Conservation (phyloP, 2,329 filamentous ascomycete species). For the Geosmithia putterillii region DNA sequence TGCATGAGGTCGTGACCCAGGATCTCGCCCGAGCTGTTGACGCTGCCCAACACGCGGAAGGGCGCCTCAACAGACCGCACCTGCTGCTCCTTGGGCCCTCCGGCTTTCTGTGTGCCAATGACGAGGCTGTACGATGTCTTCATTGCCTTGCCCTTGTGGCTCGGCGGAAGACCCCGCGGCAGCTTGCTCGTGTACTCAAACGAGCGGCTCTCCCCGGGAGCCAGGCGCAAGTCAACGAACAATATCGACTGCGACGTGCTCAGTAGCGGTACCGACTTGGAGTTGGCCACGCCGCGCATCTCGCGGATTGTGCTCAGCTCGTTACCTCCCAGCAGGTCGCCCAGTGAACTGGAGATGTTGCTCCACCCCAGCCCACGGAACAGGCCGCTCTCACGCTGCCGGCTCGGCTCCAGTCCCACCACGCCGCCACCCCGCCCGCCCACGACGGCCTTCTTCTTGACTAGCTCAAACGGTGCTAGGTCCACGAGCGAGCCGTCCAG, state of each 20-base stretch:
- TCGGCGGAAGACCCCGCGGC: slow-evolving; percentile 81
- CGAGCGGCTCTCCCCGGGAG: slow-evolving; percentile 75
- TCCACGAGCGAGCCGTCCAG: slow-evolving; percentile 87
- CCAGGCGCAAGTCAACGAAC: slow-evolving; percentile 83
- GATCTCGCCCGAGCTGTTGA: slow-evolving; percentile 79
- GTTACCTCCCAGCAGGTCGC: slow-evolving; percentile 71
- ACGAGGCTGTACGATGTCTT: slow-evolving; percentile 88
- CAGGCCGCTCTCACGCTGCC: slow-evolving; percentile 66
- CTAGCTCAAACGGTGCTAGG: slow-evolving; percentile 81
- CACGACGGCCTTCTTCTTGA: slow-evolving; percentile 86
- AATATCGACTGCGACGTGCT: slow-evolving; percentile 91
- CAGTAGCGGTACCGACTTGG: slow-evolving; percentile 80
- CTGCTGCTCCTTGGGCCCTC: slow-evolving; percentile 65
- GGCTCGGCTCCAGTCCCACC: slow-evolving; percentile 62
- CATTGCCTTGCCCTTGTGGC: slow-evolving; percentile 81
- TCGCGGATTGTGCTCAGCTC: slow-evolving; percentile 91
- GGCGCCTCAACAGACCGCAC: slow-evolving; percentile 87
- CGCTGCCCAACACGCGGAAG: slow-evolving; percentile 85
- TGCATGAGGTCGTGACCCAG: slow-evolving; percentile 90
- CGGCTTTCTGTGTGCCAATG: slow-evolving; percentile 81
- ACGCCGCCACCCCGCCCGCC: slow-evolving; percentile 81
- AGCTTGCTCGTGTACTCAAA: slow-evolving; percentile 81
- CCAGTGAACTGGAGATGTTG: slow-evolving; percentile 75
- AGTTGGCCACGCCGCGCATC: slow-evolving; percentile 79
- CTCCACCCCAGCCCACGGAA: slow-evolving; percentile 81